Evolutionary conservation across 768 basidiomycete genomes (phyloP).

Genomic region (Termitomyces bulborhizus): DNA sequence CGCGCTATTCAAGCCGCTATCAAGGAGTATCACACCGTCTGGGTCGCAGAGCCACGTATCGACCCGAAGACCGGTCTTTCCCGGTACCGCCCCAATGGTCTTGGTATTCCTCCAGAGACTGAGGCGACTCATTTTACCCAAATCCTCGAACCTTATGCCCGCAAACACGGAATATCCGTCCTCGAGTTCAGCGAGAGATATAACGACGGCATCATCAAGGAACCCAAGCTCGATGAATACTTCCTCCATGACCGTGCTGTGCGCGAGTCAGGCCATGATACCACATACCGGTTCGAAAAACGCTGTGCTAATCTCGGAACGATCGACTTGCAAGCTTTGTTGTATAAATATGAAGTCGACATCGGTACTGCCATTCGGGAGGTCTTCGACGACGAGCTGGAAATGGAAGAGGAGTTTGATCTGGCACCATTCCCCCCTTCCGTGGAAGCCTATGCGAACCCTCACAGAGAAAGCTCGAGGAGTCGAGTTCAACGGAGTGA

Average conservation of each 20-base stretch:
- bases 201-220: slow-evolving; percentile 75
- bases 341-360: slow-evolving; percentile 98
- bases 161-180: slow-evolving; percentile 87
- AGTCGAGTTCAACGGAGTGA: slow-evolving; percentile 64
- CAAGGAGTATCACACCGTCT: slow-evolving; percentile 98
- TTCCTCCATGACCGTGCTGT: slow-evolving; percentile 96
- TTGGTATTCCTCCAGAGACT: slow-evolving; percentile 97
- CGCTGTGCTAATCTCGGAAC: slow-evolving; percentile 96
- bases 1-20: slow-evolving; percentile 95
- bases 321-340: slow-evolving; percentile 88
- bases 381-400: slow-evolving; percentile 89
- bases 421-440: slow-evolving; percentile 89
- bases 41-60: slow-evolving; percentile 92
- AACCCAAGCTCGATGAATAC: slow-evolving; percentile 92
- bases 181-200: slow-evolving; percentile 97
- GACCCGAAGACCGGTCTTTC: slow-evolving; percentile 94
- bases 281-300: slow-evolving; percentile 96
- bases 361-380: slow-evolving; percentile 97
- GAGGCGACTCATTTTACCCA: slow-evolving; percentile 98
- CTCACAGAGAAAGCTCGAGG: slow-evolving; percentile 53
- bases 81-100: slow-evolving; percentile 87
- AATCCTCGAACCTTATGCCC: slow-evolving; percentile 91
- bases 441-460: slow-evolving; percentile 59
- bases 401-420: slow-evolving; percentile 88
- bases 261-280: slow-evolving; percentile 94